phyloP scores from a whole-genome alignment of 495 filamentous ascomycete species.

The Diplogelasinospora grovesii region DNA sequence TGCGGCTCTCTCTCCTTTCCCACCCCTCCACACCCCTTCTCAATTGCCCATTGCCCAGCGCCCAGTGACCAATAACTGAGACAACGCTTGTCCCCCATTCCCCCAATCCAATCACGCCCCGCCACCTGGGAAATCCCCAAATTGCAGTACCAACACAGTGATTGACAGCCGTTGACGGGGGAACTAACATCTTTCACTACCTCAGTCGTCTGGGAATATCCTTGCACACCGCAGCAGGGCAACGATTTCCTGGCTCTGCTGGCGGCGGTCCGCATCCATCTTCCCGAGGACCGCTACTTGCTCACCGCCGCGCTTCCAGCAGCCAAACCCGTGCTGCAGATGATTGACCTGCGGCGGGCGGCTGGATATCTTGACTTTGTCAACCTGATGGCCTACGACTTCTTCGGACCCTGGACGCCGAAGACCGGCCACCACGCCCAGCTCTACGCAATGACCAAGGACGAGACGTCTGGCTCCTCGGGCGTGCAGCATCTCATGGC shows the following conservation, averaged over 20 bases:
- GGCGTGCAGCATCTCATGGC: constrained; percentile 59
- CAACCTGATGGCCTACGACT: constrained; percentile 85
- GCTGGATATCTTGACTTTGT: constrained; percentile 66
- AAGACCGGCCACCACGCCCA: constrained; percentile 74
- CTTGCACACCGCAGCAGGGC: constrained; percentile 60
- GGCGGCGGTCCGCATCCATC: constrained; percentile 56
- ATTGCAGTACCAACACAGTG: no score
- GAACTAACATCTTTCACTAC: no score
- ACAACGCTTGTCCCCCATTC: neutral
- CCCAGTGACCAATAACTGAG: constrained; percentile 7
- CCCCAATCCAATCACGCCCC: neutral
- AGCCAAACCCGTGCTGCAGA: constrained; percentile 61
- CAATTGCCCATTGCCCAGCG: constrained; percentile 1
- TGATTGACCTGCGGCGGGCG: constrained; percentile 65
- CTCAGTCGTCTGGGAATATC: constrained; percentile 96
- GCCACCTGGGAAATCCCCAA: neutral
- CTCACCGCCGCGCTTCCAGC: constrained; percentile 81
- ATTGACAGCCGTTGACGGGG: constrained; percentile 9
- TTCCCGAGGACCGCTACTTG: constrained; percentile 69
- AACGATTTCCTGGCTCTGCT: constrained; percentile 67
- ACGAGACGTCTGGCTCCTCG: constrained; percentile 57
- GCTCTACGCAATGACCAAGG: constrained; percentile 55
- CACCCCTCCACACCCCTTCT: constrained; percentile 1
- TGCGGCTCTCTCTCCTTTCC: constrained; percentile 31
- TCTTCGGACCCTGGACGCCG: constrained; percentile 69